Base-by-base conservation (phyloP, 2,329 filamentous ascomycete species). In the Camptophora hylomeconis region DNA sequence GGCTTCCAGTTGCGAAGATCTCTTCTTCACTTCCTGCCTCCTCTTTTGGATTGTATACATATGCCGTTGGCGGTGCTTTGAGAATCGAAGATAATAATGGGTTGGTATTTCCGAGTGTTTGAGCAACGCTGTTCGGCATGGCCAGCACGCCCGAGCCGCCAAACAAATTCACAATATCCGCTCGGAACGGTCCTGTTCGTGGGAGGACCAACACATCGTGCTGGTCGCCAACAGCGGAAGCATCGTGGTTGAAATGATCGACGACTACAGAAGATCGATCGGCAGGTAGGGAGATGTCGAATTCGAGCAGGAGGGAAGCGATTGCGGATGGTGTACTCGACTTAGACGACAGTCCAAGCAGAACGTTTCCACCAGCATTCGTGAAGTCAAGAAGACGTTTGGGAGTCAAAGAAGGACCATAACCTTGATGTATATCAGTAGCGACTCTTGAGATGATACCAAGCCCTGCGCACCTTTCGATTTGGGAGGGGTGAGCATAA, bases 221-320 rank as follows among this genome's bases (percentile, higher is more conserved):
- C 49, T 75, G 71, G 40, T 94, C 84, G 27, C 74, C 50, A 4
- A 87, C 78, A 21, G 78, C 82, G 17, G 69, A 45, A 32, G 69
- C 65, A 49, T 95, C 87, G 59, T 89, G 89, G 61, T 82, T 80
- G 72, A 95, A 94, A 64, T 98, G 89, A 58, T 95, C 89, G 37
- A 95, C 77, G 5, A 93, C 78, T 33, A 87, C 64, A 33, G 81
- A 75, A 32, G 78, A 82, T 48, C 86, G 81, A 57, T 93, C 87
- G 19, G 72, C 60, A 20, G 89, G 82, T n/a, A 94, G 71, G 42
- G 75, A 66, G 48, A 98, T 80, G 51, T 94, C 87, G 53, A 94
- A 67, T 58, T 95, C 84, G 47, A 80, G 63, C 28, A 95, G 79
- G 32, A 92, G 67, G 22, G 79, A 78, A 41, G 75, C 73, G 45